Base-by-base conservation (phyloP, 805 yeast species). In the Saccharomyces mikatae region DNA sequence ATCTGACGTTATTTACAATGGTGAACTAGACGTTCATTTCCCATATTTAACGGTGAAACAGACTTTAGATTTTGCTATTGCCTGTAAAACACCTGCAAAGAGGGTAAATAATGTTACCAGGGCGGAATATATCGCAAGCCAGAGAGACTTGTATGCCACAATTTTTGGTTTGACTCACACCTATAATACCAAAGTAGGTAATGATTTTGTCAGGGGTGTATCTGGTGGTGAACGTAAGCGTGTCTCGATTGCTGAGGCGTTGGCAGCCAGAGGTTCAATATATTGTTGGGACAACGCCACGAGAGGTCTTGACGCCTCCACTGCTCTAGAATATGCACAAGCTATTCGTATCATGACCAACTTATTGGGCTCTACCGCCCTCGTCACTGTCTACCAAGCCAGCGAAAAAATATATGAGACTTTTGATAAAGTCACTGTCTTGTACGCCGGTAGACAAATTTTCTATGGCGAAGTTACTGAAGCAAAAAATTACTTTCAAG, bases 191-290 rank as follows among this genome's bases (percentile, higher is more conserved):
- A 75, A 74, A 54, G 84, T 80, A 22, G 84, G 84, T 52, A 75
- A 76, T 63, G 84, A 80, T 54, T 74, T 75, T 50, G 75, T 83
- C 36, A 78, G 89, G 68, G 88, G 90, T 73, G 87, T 85, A 31
- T 84, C 92, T 52, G 92, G 96, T 65, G 94, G 95, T 76, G 94
- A 88, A 71, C 76, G 95, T 61, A 87, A 87, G 70, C 80, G 96
- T 73, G 92, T 88, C 10, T 85, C 92, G 13, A 83, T 88, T 63
- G 89, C 90, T 14, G 96, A 88, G 71, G 87, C 86, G 1, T 70
- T 83, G 29, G 78, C 83, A 22, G 75, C 81, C 30, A 77, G 82
- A 41, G 84, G 86, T 28, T 69, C 79, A 21, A 68, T 83, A 27
- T 80, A 77, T 59, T 80, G 84, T 67, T 82, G 86, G 80, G 88